Evolutionary conservation across 2,329 filamentous ascomycete species (phyloP), one percentile per base, ranked within the genome.

Genomic region (Colletotrichum destructivum): DNA sequence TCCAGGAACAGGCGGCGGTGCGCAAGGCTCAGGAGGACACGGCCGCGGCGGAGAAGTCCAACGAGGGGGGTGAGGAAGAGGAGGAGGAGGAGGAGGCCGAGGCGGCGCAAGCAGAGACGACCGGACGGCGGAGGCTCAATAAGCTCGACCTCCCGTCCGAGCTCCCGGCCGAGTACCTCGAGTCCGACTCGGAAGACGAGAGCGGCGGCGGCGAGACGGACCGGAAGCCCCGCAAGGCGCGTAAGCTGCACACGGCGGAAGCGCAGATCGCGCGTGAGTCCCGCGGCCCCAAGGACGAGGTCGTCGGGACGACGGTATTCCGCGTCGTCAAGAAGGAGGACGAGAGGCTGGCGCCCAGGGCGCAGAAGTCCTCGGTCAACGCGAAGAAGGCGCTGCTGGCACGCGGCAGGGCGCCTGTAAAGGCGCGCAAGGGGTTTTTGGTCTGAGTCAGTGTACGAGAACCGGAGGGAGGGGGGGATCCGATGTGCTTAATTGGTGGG

Each of bases 1-100:
- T 90, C 76, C 89, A 88, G 78, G 81, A 87, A 65, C 88, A 90
- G 78, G 88, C 88, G 2, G 81, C 84, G 71, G 81, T 84, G 76
- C 85, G 87, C 72, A 88, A 87, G 77, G 79, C 78, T 12, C 72
- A 71, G 35, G 72, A 62, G 61, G 21, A 60, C 31, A 40, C 26
- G 38, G 44, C 64, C n/a, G 51, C 54, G 9, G 66, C 57, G 55
- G 73, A 73, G 31, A 63, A 66, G 49, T 61, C 67, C 38, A 47
- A 63, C 21, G 57, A 56, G 12, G 66, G 56, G 55, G 55, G 51
- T 18, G 74, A 76, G 12, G 73, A 74, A 18, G 75, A 79, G 42
- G 66, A 56, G 55, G 55, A 51, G 23, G 74, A 76, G 12, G 73
- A 74, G n/a, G 75, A 79, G 44, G 74, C 75, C 7, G 73, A 75